Percentiles rank a stretch among this genome's conserved stretches.
phyloP scores from a whole-genome alignment of 139 green algal species.

The Trebouxia sp. region DNA sequence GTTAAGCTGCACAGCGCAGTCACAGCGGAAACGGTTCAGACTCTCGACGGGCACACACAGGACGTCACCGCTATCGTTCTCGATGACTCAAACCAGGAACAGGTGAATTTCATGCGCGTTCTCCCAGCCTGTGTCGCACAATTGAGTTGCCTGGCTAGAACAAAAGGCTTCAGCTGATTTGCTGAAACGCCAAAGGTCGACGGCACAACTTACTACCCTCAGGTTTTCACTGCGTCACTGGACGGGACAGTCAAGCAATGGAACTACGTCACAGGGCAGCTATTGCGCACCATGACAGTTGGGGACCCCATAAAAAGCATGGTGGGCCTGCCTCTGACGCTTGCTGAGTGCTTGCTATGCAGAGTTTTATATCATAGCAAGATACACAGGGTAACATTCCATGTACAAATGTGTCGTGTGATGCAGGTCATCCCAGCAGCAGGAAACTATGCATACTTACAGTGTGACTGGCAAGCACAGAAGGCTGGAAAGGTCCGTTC shows the following conservation, averaged over 20 bases:
- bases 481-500: not conserved
- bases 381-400: too few relatives aligned
- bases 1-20: slow-evolving; percentile 13
- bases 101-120: too few relatives aligned
- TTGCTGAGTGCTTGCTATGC: not conserved
- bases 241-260: slow-evolving; percentile 66
- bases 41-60: slow-evolving; percentile 2
- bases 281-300: slow-evolving; percentile 33
- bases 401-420: slow-evolving; percentile 1
- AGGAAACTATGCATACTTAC: not conserved
- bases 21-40: not conserved
- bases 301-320: slow-evolving; percentile 42
- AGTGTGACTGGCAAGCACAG: not conserved
- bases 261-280: slow-evolving; percentile 36
- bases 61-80: slow-evolving; percentile 4
- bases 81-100: not conserved
- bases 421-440: slow-evolving; percentile 20
- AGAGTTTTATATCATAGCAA: too few relatives aligned
- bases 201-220: too few relatives aligned
- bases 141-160: too few relatives aligned
- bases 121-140: too few relatives aligned
- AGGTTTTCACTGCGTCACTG: slow-evolving; percentile 53
- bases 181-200: too few relatives aligned
- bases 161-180: too few relatives aligned
- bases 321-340: slow-evolving; percentile 30